Percentiles rank a stretch among this genome's conserved stretches.
Evolutionary conservation across 176 grass and related monocot species (phyloP).

Genomic region (Metroxylon sagu): DNA sequence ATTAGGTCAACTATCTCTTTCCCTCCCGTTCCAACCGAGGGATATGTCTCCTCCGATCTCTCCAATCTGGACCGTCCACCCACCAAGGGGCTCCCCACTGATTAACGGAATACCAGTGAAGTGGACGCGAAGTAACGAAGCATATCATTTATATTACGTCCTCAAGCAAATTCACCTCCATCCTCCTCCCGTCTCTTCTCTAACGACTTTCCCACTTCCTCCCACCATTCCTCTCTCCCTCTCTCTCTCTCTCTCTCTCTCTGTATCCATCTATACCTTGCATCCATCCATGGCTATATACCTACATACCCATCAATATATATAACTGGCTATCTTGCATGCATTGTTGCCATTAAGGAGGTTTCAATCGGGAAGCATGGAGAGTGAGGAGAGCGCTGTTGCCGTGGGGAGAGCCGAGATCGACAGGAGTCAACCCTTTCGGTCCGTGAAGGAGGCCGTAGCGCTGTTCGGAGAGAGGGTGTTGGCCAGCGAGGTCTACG

Average conservation of each 20-base stretch:
- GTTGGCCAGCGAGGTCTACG: constrained; percentile 1
- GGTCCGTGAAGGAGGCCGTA: constrained; percentile 32
- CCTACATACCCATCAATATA: no score
- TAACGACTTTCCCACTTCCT: constrained; percentile 7
- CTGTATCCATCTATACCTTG: neutral
- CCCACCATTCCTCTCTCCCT: neutral
- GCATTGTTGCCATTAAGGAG: neutral
- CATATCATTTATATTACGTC: constrained; percentile 24
- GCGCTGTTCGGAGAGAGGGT: constrained; percentile 5
- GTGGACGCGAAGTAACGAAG: constrained; percentile 90
- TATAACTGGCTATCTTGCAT: neutral
- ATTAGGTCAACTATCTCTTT: neutral
- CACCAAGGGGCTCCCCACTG: neutral
- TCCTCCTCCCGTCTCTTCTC: constrained; percentile 5
- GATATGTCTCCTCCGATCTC: neutral
- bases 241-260: neutral
- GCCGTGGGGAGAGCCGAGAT: constrained; percentile 6
- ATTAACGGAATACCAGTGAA: constrained; percentile 38
- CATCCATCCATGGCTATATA: neutral
- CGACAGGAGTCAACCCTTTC: constrained; percentile 23
- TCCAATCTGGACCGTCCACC: constrained; percentile 1
- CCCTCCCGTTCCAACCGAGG: neutral
- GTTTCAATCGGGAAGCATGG: no score
- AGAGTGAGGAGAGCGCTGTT: constrained; percentile 1
- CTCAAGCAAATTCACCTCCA: constrained; percentile 21